Evolutionary conservation across 805 yeast genomes (phyloP), one percentile per base, ranked within the genome.

Genomic region (Millerozyma miso): DNA sequence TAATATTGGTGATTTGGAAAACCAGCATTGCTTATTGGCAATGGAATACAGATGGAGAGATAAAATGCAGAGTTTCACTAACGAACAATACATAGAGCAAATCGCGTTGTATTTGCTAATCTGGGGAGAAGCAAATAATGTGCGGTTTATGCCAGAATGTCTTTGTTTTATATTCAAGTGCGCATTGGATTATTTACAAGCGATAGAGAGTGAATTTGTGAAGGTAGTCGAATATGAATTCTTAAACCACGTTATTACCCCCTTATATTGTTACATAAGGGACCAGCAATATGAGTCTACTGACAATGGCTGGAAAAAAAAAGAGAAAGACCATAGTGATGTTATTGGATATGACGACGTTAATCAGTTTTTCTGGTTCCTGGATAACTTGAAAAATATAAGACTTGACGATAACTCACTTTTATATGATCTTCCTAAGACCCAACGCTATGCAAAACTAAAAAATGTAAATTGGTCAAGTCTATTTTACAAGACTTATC

Each of bases 121-220:
- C 34, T 84, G 90, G 90, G 90, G 90, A 31, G 90, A 85, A 59
- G 84, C 89, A 4, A 83, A 81, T 58, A 84, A 81, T 58, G 67
- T 76, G 20, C 56, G 81, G 42, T 76, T 74, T 48, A 62, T 71
- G 55, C 80, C 81, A 1, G 76, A 60, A 35, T 57, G 63, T 52
- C 56, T 54, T 4, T 66, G 72, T 44, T 67, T 64, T 41, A 54
- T 67, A 10, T 65, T 43, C 45, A 59, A 62, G 35, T 50, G 60
- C 43, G 56, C 61, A 2, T 41, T 53, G 4, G 67, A 63, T 33
- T 49, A 52, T 34, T 54, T 43, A 19, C 19, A 57, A 52, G 2
- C 55, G 38, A 19, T 49, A 42, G 19, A 19, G 3, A 7, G 37
- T 15, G 17, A 14, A 8, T 14, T 4, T 4, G 13, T 19, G n/a